phyloP scores from a whole-genome alignment of 2,329 filamentous ascomycete genomes.

The Boeremia exigua region DNA sequence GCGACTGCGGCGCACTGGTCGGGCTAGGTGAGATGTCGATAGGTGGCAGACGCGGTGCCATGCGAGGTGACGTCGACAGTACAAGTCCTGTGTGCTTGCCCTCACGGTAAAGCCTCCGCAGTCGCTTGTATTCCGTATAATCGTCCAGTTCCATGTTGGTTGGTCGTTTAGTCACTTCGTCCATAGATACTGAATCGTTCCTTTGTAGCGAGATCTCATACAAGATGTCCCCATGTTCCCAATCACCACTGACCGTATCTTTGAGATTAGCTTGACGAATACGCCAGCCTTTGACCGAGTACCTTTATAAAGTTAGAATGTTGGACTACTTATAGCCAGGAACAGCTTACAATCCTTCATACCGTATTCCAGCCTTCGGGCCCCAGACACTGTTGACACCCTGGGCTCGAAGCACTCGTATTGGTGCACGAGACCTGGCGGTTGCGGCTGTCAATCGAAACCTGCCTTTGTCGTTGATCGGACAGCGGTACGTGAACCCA shows the following conservation, averaged over 20 bases:
- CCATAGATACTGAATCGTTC: slow-evolving; percentile 42
- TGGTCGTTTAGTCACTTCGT: slow-evolving; percentile 48
- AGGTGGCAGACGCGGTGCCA: not conserved
- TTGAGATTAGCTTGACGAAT: slow-evolving; percentile 37
- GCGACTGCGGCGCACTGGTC: not conserved
- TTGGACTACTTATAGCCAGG: accelerated
- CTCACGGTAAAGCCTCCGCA: slow-evolving; percentile 36
- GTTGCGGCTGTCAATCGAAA: slow-evolving; percentile 54
- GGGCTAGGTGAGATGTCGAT: not conserved
- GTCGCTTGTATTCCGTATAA: slow-evolving; percentile 56
- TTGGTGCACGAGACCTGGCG: slow-evolving; percentile 47
- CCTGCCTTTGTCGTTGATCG: slow-evolving; percentile 49
- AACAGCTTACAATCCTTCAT: slow-evolving; percentile 55
- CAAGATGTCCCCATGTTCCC: slow-evolving; percentile 36
- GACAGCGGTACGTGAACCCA: slow-evolving; percentile 51
- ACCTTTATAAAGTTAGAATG: slow-evolving; percentile 19
- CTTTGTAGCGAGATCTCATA: slow-evolving; percentile 51
- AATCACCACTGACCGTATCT: slow-evolving; percentile 20
- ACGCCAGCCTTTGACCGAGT: slow-evolving; percentile 49
- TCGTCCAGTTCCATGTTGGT: slow-evolving; percentile 55
- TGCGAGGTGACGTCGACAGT: not conserved
- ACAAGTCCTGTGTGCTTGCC: slow-evolving; percentile 12
- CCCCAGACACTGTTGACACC: slow-evolving; percentile 53
- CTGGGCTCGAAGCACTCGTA: slow-evolving; percentile 55
- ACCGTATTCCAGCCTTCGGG: slow-evolving; percentile 55